A percentile compares a stretch with the other conserved stretches of the same genome.
Conservation (phyloP, 768 basidiomycete species). For the Tephrocybe sp. region DNA sequence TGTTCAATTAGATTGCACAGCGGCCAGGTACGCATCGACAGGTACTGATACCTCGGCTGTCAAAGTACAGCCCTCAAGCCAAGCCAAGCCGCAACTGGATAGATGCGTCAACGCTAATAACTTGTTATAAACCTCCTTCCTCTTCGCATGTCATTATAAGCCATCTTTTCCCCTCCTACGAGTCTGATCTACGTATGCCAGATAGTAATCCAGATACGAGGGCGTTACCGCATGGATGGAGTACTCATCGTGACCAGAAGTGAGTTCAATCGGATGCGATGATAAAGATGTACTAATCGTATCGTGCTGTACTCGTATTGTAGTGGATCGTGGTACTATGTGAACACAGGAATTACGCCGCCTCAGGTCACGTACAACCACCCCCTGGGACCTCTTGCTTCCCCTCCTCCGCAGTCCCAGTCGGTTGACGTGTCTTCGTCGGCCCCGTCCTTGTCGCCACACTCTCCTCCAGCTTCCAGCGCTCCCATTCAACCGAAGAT, state of each 20-base stretch:
- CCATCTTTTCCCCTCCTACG: neutral
- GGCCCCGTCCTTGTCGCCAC: no score
- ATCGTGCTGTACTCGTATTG: neutral
- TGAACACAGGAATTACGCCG: slow-evolving; percentile 29
- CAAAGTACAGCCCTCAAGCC: no score
- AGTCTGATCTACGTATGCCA: neutral
- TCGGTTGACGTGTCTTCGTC: no score
- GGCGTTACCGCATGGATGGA: slow-evolving; percentile 17
- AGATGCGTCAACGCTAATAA: neutral
- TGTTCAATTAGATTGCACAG: no score
- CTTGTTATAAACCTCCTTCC: neutral
- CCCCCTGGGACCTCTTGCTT: slow-evolving; percentile 27
- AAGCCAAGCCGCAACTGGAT: no score
- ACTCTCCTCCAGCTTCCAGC: slow-evolving; percentile 12
- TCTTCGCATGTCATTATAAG: neutral
- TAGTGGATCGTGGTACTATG: slow-evolving; percentile 31
- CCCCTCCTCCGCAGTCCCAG: slow-evolving; percentile 11
- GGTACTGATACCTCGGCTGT: no score
- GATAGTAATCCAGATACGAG: slow-evolving; percentile 4
- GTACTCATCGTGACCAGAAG: slow-evolving; percentile 12
- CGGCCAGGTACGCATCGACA: no score
- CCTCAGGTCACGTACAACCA: slow-evolving; percentile 34
- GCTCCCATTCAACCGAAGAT: slow-evolving; percentile 16
- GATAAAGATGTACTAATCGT: neutral
- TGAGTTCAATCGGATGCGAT: slow-evolving; percentile 1